phyloP scores from a whole-genome alignment of 768 basidiomycete species.

The Hortiboletus campestris region DNA sequence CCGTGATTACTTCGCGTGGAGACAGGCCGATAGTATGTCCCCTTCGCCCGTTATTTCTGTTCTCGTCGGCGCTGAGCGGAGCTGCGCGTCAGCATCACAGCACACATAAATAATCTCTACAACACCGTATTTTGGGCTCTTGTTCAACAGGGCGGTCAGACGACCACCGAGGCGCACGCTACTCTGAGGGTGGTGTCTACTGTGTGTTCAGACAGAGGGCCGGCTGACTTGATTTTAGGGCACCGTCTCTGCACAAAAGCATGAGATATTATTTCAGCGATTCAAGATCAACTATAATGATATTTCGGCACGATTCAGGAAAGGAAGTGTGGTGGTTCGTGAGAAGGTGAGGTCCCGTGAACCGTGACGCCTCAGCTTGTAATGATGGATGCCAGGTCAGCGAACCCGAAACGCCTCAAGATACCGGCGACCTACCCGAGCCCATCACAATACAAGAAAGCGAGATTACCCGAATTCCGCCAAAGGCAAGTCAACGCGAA shows the following conservation, averaged over 20 bases:
- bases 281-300: constrained; percentile 90
- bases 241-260: constrained; percentile 84
- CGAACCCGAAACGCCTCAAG: constrained; percentile 3
- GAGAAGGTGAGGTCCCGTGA: constrained; percentile 42
- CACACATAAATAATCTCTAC: constrained; percentile 97
- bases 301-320: constrained; percentile 67
- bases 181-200: constrained; percentile 58
- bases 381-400: constrained; percentile 2
- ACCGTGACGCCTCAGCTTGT: background rate
- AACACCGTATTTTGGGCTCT: constrained; percentile 97
- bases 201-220: background rate
- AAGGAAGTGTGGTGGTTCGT: constrained; percentile 82
- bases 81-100: constrained; percentile 42
- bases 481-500: constrained; percentile 31
- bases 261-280: constrained; percentile 82
- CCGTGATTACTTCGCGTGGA: constrained; percentile 93
- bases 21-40: constrained; percentile 89
- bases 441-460: background rate
- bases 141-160: constrained; percentile 77
- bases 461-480: constrained; percentile 14
- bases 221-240: constrained; percentile 52
- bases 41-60: background rate
- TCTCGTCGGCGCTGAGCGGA: constrained; percentile 7
- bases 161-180: constrained; percentile 77
- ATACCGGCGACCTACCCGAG: background rate